Evolutionary conservation across 2,329 filamentous ascomycete species (phyloP), one percentile per base, ranked within the genome.

Genomic region (Colletotrichum brevisporum): DNA sequence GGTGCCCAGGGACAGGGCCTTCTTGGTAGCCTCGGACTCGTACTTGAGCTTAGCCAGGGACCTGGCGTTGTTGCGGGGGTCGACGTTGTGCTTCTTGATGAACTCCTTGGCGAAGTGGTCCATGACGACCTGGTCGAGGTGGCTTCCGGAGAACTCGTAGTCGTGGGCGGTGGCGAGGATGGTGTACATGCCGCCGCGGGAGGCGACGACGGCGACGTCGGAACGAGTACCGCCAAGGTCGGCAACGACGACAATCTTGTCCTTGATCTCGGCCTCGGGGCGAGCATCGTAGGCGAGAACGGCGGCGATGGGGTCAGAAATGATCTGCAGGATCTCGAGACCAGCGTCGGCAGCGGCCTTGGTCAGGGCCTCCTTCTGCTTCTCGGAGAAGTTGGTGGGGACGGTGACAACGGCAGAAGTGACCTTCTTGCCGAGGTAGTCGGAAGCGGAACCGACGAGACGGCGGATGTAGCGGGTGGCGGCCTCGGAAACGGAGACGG

Each of bases 71-170:
- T 91, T 88, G 74, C 95, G 89, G 24, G 96, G 96, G 81, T 98
- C 96, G 67, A 89, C 89, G 84, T 91, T 92, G 88, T 98, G 90
- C 88, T 97, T 97, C 89, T 99, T 98, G 78, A 96, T 89, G 84
- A 99, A 99, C 83, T 99, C 96, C 88, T 99, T 99, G 75, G 95
- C 93, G 75, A 98, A 98, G 86, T 98, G 92, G 80, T 99, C 95
- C 79, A 97, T 93, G 68, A 99, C 88, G 57, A 95, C 92, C 80
- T 96, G 89, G 84, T 99, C 96, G 66, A 99, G 87, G 73, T 94
- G 91, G 43, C 90, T 87, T 77, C 96, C 96, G 65, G 93, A 91
- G 74, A 95, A 93, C 78, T 98, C 95, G 83, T 97, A 98, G 85
- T 99, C 96, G 84, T 98, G 96, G 36, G 92, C 90, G 13, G 95